These are phyloP conservation scores for Ceratocystis eucalypticola DNA, from an alignment of 2,329 filamentous ascomycete genomes.

Conservation along the genomic window DNA sequence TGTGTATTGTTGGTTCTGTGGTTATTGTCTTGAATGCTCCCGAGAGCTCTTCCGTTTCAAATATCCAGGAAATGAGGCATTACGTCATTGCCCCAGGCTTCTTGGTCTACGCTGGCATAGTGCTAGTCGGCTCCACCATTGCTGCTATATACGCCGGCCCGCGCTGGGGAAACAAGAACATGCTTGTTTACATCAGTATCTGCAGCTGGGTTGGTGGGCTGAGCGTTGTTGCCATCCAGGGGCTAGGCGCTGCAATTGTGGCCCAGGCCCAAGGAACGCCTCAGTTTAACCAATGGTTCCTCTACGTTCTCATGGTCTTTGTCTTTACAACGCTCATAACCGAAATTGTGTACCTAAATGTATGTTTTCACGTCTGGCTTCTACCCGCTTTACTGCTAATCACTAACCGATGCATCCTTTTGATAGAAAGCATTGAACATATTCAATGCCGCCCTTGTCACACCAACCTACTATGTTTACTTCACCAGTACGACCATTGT, in stretches of 20 bases:
- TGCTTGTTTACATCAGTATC: constrained; percentile 94
- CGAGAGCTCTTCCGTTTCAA: constrained; percentile 64
- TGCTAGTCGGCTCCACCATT: constrained; percentile 59
- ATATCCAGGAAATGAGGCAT: constrained; percentile 83
- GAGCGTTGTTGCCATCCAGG: constrained; percentile 90
- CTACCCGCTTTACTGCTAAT: neutral
- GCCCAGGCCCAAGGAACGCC: constrained; percentile 67
- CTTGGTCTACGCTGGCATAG: constrained; percentile 66
- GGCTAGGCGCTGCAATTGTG: constrained; percentile 78
- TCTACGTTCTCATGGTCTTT: constrained; percentile 84
- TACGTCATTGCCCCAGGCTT: constrained; percentile 82
- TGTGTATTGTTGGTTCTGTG: constrained; percentile 84
- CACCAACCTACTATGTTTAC: constrained; percentile 96
- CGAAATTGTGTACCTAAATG: constrained; percentile 91
- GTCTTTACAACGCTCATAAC: constrained; percentile 78
- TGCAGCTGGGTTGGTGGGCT: constrained; percentile 90
- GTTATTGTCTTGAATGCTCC: constrained; percentile 93
- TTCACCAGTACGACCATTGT: constrained; percentile 94
- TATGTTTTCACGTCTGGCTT: constrained; percentile 37
- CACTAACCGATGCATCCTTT: constrained; percentile 19
- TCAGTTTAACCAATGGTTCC: constrained; percentile 96
- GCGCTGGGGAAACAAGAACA: constrained; percentile 85
- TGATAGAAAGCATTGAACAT: constrained; percentile 92
- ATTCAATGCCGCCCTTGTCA: constrained; percentile 93
- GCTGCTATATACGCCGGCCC: constrained; percentile 72